Percentiles rank a stretch among this genome's conserved stretches.
Evolutionary conservation across 768 basidiomycete genomes (phyloP).

Genomic region (Brasilioporus rufonigricans): DNA sequence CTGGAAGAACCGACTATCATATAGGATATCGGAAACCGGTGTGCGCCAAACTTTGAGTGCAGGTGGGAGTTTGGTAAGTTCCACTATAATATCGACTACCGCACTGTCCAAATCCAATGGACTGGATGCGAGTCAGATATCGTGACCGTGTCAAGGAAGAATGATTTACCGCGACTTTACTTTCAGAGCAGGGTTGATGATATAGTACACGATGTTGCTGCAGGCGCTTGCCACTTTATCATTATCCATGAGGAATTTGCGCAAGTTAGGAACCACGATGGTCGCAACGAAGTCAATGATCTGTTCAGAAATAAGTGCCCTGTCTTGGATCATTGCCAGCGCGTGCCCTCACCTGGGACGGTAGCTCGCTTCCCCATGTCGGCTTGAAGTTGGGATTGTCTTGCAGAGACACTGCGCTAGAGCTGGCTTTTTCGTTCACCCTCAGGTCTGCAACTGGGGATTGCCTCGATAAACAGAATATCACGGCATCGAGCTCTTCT

Average conservation of each 20-base stretch:
- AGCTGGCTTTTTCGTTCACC: conserved; percentile 61
- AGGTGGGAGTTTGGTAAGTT: conserved; percentile 75
- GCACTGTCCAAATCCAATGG: conserved; percentile 76
- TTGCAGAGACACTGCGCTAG: conserved; percentile 40
- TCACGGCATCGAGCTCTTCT: conserved; percentile 4
- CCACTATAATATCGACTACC: conserved; percentile 66
- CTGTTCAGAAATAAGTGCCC: conserved; percentile 37
- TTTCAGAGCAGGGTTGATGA: conserved; percentile 79
- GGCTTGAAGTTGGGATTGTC: conserved; percentile 28
- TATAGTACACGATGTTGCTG: conserved; percentile 80
- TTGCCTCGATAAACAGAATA: not conserved
- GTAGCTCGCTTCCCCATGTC: conserved; percentile 28
- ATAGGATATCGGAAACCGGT: conserved; percentile 76
- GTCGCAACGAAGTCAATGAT: conserved; percentile 70
- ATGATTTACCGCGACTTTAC: conserved; percentile 62
- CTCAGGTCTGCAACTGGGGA: conserved; percentile 37
- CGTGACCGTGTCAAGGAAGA: not conserved
- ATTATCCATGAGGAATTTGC: conserved; percentile 77
- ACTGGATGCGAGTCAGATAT: conserved; percentile 34
- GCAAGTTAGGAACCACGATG: conserved; percentile 67
- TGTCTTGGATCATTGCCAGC: conserved; percentile 13
- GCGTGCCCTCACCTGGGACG: conserved; percentile 24
- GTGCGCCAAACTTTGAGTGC: conserved; percentile 84
- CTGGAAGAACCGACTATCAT: conserved; percentile 87
- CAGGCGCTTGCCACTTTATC: conserved; percentile 82